These are phyloP conservation scores for Ophiocordyceps camponoti-floridani DNA, from an alignment of 2,329 filamentous ascomycete species.

Conservation along the genomic window DNA sequence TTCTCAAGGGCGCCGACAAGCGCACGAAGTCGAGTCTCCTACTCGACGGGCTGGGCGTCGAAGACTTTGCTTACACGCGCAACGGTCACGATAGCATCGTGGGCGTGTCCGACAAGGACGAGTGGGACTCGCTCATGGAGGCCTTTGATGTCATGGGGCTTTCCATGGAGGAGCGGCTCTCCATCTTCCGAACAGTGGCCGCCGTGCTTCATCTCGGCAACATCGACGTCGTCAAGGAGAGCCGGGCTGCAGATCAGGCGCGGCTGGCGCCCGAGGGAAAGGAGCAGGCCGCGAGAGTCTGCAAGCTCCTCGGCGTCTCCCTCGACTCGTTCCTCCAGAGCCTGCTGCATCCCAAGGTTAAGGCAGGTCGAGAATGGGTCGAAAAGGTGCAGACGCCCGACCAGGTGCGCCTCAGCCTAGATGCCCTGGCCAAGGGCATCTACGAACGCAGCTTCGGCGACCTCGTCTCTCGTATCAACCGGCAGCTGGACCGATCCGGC, in stretches of 20 bases:
- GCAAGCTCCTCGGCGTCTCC: conserved; percentile 67
- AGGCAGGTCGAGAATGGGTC: conserved; percentile 93
- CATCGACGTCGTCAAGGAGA: conserved; percentile 77
- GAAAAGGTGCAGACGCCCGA: conserved; percentile 97
- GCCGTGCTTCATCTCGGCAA: conserved; percentile 90
- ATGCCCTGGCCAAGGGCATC: conserved; percentile 89
- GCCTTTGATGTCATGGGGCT: conserved; percentile 93
- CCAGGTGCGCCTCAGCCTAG: conserved; percentile 76
- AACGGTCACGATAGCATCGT: conserved; percentile 82
- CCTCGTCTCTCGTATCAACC: conserved; percentile 80
- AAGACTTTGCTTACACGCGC: conserved; percentile 82
- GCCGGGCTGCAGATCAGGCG: conserved; percentile 78
- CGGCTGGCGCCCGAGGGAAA: conserved; percentile 60
- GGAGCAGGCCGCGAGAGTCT: conserved; percentile 60
- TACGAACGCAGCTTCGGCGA: conserved; percentile 94
- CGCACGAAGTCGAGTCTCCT: conserved; percentile 61
- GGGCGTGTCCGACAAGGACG: conserved; percentile 76
- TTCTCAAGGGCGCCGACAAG: conserved; percentile 66
- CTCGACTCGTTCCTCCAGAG: conserved; percentile 75
- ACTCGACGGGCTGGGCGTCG: conserved; percentile 55
- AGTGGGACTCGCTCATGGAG: conserved; percentile 82
- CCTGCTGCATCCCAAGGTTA: conserved; percentile 80
- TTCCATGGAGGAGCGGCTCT: conserved; percentile 61
- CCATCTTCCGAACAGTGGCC: conserved; percentile 74
- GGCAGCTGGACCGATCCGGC: conserved; percentile 72